These are phyloP conservation scores for Alternaria incomplexa DNA, from an alignment of 2,329 filamentous ascomycete genomes.

Conservation along the genomic window DNA sequence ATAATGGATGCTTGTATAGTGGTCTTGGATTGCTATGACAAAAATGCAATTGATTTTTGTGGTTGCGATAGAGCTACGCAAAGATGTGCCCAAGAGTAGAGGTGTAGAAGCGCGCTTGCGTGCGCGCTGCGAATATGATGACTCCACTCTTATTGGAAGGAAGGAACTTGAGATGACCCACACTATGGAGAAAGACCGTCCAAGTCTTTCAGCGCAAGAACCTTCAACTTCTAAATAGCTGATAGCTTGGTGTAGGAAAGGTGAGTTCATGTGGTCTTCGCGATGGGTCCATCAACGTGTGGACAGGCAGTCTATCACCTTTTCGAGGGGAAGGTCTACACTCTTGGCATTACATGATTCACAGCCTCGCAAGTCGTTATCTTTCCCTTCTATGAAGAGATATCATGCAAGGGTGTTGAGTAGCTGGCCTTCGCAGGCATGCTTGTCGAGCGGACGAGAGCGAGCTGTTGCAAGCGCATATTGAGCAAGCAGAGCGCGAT, in stretches of 20 bases:
- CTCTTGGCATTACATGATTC: not conserved
- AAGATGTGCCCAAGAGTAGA: not conserved
- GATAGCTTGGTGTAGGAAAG: not conserved
- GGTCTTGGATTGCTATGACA: not conserved
- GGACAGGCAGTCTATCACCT: not conserved
- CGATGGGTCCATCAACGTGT: not conserved
- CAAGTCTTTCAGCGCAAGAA: not conserved
- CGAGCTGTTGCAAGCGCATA: not conserved
- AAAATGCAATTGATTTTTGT: not conserved
- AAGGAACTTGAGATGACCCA: not conserved
- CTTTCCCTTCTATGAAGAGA: no score
- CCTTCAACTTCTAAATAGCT: not conserved
- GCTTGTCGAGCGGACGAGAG: not conserved
- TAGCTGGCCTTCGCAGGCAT: not conserved
- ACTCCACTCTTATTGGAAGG: not conserved
- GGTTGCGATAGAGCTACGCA: not conserved
- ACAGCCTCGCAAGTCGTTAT: not conserved
- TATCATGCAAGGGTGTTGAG: not conserved
- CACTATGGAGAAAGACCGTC: not conserved
- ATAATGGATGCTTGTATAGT: not conserved
- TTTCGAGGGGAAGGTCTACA: not conserved
- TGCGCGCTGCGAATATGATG: not conserved
- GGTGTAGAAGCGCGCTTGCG: not conserved
- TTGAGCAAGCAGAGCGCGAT: not conserved
- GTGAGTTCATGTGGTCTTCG: not conserved